Evolutionary conservation across 306 rosid species (phyloP), one percentile per base, ranked within the genome.

Genomic region (Pterocarpus santalinus): DNA sequence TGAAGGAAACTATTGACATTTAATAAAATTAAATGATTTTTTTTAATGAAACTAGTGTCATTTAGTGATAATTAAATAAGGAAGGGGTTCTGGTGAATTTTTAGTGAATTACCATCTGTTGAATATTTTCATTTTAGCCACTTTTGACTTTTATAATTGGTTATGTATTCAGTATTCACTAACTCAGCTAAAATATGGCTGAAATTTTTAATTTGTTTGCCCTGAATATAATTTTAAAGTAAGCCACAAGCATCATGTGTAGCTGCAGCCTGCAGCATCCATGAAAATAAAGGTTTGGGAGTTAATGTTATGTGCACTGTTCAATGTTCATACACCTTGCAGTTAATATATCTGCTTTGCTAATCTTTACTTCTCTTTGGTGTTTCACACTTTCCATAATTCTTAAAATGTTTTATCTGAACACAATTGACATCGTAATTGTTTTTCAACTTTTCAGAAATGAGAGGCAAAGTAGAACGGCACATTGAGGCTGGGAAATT

Each of bases 381-480:
- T 17, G 46, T 84, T 76, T 63, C 79, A 14, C 66, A 30, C 47
- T 22, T 63, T 38, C 81, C 63, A 36, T 68, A 51, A n/a, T 39
- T 78, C 65, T 33, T 17, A 17, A 17, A 67, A 9, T 30, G 35
- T 32, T 75, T 57, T 68, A 60, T 76, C 65, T 17, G 16, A 57
- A 47, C n/a, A 56, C 41, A 1, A 47, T 73, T 79, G n/a, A 49
- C 55, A 67, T 75, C 60, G 66, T 64, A 55, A 75, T 69, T 69
- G 8, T 67, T 71, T 82, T 80, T 67, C 75, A 47, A 83, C 73
- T 80, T 80, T 73, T 46, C 88, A 90, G 97, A 81, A 80, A 67
- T 47, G 68, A 39, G 68, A 70, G 62, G 28, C 70, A 70, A 81
- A 67, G 35, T 43, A 22, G 78, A 75, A 72, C 43, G 22, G 79